These are phyloP conservation scores for Ustilago esculenta DNA, from an alignment of 1,284 basidiomycete species.

Conservation along the genomic window DNA sequence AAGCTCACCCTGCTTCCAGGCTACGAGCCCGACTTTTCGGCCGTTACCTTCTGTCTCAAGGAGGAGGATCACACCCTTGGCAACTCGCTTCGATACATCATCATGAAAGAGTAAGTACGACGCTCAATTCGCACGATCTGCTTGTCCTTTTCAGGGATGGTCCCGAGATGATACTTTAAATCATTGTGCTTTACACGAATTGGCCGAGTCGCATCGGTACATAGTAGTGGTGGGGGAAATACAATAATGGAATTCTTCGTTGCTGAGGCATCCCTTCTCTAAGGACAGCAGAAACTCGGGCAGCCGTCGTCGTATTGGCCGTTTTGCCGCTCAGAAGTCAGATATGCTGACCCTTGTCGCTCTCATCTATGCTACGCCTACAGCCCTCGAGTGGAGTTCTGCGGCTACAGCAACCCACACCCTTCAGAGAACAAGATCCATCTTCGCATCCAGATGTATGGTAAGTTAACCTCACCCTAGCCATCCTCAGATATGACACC, in stretches of 20 bases:
- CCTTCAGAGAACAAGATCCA: slow-evolving; percentile 96
- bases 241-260: slow-evolving; percentile 68
- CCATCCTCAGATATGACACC: not conserved
- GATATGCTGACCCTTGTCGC: slow-evolving; percentile 4
- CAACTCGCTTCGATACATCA: slow-evolving; percentile 93
- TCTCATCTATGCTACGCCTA: not conserved
- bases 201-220: slow-evolving; percentile 42
- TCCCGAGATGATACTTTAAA: slow-evolving; percentile 49
- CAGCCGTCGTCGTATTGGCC: too few relatives aligned
- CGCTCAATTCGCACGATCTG: not conserved
- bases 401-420: slow-evolving; percentile 94
- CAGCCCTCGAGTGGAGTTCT: slow-evolving; percentile 98
- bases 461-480: slow-evolving; percentile 72
- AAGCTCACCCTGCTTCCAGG: slow-evolving; percentile 71
- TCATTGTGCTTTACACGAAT: slow-evolving; percentile 53
- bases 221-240: slow-evolving; percentile 59
- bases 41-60: slow-evolving; percentile 89
- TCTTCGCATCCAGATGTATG: slow-evolving; percentile 97
- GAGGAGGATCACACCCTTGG: slow-evolving; percentile 96
- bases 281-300: slow-evolving; percentile 5
- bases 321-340: too few relatives aligned
- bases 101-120: slow-evolving; percentile 96
- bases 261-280: slow-evolving; percentile 59
- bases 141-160: slow-evolving; percentile 1
- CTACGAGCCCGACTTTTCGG: slow-evolving; percentile 81